Evolutionary conservation across 495 filamentous ascomycete species (phyloP).

Genomic region (Lasiosphaeria ovina): DNA sequence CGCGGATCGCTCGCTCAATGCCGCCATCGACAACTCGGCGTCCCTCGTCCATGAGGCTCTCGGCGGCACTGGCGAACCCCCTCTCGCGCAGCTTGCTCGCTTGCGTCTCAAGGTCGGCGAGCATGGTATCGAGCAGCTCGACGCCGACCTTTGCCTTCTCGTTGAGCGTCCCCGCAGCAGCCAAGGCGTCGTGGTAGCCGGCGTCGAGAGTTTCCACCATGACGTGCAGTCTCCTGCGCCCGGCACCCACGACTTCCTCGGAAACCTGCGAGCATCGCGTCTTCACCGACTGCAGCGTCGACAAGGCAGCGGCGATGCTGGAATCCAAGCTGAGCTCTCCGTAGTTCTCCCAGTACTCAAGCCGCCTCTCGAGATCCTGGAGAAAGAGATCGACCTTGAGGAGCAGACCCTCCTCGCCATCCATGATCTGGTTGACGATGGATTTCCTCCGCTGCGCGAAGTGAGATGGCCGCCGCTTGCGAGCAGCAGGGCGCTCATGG

Average conservation of each 20-base stretch:
- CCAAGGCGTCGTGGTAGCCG: conserved; percentile 84
- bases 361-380: conserved; percentile 75
- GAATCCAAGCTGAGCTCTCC: conserved; percentile 79
- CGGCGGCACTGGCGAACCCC: conserved; percentile 63
- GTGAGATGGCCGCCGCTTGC: conserved; percentile 64
- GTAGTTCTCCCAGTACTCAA: conserved; percentile 88
- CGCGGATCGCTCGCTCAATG: conserved; percentile 72
- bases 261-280: conserved; percentile 88
- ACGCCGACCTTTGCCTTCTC: conserved; percentile 88
- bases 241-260: conserved; percentile 83
- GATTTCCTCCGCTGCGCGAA: conserved; percentile 59
- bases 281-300: conserved; percentile 81
- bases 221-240: conserved; percentile 76
- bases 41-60: conserved; percentile 67
- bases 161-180: conserved; percentile 79
- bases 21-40: conserved; percentile 79
- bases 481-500: conserved; percentile 25
- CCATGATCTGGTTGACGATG: conserved; percentile 62
- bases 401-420: conserved; percentile 62
- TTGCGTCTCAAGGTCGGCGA: conserved; percentile 77
- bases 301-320: conserved; percentile 75
- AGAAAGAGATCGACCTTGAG: conserved; percentile 78
- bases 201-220: conserved; percentile 93
- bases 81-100: conserved; percentile 63
- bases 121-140: conserved; percentile 76